Evolutionary conservation across 2,329 filamentous ascomycete species (phyloP), one percentile per base, ranked within the genome.

Genomic region (Sporothrix mexicana): DNA sequence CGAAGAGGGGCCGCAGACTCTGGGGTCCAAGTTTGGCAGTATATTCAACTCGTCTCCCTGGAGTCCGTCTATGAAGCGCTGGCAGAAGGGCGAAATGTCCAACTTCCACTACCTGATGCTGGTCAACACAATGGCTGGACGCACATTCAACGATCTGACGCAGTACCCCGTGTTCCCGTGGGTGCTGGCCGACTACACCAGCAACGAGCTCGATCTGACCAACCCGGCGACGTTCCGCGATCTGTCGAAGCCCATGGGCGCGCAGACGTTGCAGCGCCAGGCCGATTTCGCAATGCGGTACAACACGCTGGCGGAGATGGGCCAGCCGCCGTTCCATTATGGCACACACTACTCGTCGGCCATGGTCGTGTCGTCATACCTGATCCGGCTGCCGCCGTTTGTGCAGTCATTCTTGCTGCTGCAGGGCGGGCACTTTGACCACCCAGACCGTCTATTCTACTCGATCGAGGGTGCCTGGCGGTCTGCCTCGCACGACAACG

Each of bases 31-130:
- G 78, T 95, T 98, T 77, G 94, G 93, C 25, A 97, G 91, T 75
- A 93, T 98, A 13, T 98, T 99, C 84, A 94, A 94, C 75, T 89
- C 94, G 25, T 91, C 90, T 0, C 88, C 93, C 0, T 92, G 92
- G 80, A 95, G 94, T 76, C 93, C 95, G 10, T 91, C 94, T 9
- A 97, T 96, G 78, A 91, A 92, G 76, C 92, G 91, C 80, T 99
- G 96, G 96, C 88, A 96, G 73, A 92, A 91, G 79, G 96, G 97
- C 13, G 96, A 99, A 78, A 94, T 98, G 68, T 98, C 95, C 15
- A 99, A 99, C 80, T 99, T 99, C 78, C 94, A 98, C 81, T 99
- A 99, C 79, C 88, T 99, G 49, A 99, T 99, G 95, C 90, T 98
- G 74, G 91, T 99, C 79, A 99, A 99, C 79, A 98, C 96, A 0